Evolutionary conservation across 768 basidiomycete genomes (phyloP).

Genomic region (Cyclocybe aegerita): DNA sequence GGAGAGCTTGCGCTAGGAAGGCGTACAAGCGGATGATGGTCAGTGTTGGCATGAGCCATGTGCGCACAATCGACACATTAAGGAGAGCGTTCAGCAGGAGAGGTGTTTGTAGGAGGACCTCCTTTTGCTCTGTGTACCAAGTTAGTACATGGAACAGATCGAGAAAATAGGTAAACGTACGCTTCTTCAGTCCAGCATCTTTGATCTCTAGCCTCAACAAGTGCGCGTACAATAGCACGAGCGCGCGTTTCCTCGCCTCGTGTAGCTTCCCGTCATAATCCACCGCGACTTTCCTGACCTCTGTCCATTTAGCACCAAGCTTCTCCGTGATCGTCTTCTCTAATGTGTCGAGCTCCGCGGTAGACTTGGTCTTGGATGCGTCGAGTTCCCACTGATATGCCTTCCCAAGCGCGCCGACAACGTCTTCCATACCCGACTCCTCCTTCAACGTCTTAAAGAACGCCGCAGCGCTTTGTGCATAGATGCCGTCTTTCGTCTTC

Average conservation of each 20-base stretch:
- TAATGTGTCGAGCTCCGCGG: slow-evolving; percentile 44
- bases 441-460: slow-evolving; percentile 91
- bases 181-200: slow-evolving; percentile 54
- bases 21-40: slow-evolving; percentile 81
- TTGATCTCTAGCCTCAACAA: slow-evolving; percentile 66
- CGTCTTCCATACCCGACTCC: slow-evolving; percentile 67
- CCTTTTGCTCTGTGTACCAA: slow-evolving; percentile 59
- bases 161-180: slow-evolving; percentile 41
- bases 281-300: slow-evolving; percentile 42
- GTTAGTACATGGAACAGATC: not conserved
- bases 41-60: slow-evolving; percentile 83
- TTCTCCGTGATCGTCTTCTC: slow-evolving; percentile 50
- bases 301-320: slow-evolving; percentile 55
- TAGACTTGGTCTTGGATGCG: slow-evolving; percentile 24
- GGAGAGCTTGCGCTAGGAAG: slow-evolving; percentile 80
- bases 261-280: slow-evolving; percentile 34
- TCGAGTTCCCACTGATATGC: slow-evolving; percentile 61
- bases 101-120: slow-evolving; percentile 71
- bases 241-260: slow-evolving; percentile 48
- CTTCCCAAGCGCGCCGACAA: slow-evolving; percentile 69
- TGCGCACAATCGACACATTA: slow-evolving; percentile 80
- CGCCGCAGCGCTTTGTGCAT: slow-evolving; percentile 74
- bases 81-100: slow-evolving; percentile 76
- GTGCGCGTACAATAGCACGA: slow-evolving; percentile 83
- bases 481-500: slow-evolving; percentile 90